phyloP scores from a whole-genome alignment of 257 asterid genomes.

The Apocynum venetum region DNA sequence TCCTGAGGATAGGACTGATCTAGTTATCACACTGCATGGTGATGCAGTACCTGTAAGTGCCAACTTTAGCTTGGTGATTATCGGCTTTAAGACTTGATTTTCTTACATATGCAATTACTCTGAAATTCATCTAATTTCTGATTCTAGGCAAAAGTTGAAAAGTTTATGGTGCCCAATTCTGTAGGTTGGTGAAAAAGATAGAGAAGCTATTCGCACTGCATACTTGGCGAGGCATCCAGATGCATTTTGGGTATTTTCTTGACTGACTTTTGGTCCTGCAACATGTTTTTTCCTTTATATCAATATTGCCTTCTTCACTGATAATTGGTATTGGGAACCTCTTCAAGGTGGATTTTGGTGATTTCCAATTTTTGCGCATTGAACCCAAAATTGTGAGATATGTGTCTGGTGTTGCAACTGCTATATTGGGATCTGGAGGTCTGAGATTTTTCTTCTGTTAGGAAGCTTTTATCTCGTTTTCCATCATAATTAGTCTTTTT shows the following conservation, averaged over 20 bases:
- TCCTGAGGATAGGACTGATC: constrained; percentile 86
- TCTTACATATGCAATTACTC: constrained; percentile 5
- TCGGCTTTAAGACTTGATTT: not conserved
- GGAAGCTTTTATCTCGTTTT: not conserved
- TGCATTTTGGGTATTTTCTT: constrained; percentile 80
- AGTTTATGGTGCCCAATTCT: not conserved
- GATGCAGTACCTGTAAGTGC: constrained; percentile 74
- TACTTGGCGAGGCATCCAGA: constrained; percentile 82
- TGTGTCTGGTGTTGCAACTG: constrained; percentile 91
- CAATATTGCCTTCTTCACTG: constrained; percentile 15
- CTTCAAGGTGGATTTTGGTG: constrained; percentile 93
- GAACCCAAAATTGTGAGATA: constrained; percentile 77
- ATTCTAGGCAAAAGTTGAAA: not conserved
- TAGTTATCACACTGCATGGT: constrained; percentile 75
- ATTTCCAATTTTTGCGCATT: constrained; percentile 81
- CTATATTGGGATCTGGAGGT: constrained; percentile 94
- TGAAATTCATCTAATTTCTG: not conserved
- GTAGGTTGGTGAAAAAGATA: constrained; percentile 54
- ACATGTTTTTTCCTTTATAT: constrained; percentile 8
- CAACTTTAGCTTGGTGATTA: constrained; percentile 3
- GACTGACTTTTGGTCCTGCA: not conserved
- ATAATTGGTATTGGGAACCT: constrained; percentile 15
- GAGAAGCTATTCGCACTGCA: constrained; percentile 59
- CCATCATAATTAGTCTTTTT: not conserved
- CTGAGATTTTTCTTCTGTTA: not conserved